Evolutionary conservation across 192 early-diverging fungal genomes (phyloP), one percentile per base, ranked within the genome.

Genomic region (Coemansia sp.): DNA sequence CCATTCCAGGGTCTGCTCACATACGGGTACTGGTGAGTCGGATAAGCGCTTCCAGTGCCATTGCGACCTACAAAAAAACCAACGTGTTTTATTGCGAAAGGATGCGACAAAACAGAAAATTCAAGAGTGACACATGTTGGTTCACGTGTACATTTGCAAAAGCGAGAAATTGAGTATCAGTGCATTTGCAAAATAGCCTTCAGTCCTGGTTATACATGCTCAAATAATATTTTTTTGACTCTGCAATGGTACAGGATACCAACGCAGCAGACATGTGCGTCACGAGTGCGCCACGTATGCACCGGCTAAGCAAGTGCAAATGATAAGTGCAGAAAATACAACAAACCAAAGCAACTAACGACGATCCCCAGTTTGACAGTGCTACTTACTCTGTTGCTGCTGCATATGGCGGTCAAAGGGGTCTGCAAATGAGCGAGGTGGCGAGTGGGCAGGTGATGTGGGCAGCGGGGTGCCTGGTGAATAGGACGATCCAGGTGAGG

Each of bases 1-100:
- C 75, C 79, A 38, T 70, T 74, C 79, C 79, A 82, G 37, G 74
- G 79, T 14, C 79, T 74, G 61, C 36, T 73, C 48, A 71, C 75
- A 67, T 73, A 74, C 28, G 74, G 71, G 36, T 76, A 71, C 37
- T 82, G 74, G 61, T 81, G 73, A 34, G 68, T 68, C 12, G 78
- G 73, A 39, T 76, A 82, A 1, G 79, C 74, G 33, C 74, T 76
- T 15, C 71, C 74, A 0, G 78, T 65, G 2, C 78, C 78, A 45
- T 72, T 75, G 48, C 78, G 78, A 7, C 72, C 76, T 74, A 79
- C 36, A 43, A 18, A 36, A 33, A 33, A 63, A 20, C 5, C 39
- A 39, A 28, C 8, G 9, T 35, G 34, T 35, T 15, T 37, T 14
- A 2, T 37, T 36, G 39, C 39, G 9, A 11, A 41, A 11, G 39